Percentiles rank a stretch among this genome's conserved stretches.
Conservation (phyloP, 768 basidiomycete species). For the Rhodotorula babjevae region DNA sequence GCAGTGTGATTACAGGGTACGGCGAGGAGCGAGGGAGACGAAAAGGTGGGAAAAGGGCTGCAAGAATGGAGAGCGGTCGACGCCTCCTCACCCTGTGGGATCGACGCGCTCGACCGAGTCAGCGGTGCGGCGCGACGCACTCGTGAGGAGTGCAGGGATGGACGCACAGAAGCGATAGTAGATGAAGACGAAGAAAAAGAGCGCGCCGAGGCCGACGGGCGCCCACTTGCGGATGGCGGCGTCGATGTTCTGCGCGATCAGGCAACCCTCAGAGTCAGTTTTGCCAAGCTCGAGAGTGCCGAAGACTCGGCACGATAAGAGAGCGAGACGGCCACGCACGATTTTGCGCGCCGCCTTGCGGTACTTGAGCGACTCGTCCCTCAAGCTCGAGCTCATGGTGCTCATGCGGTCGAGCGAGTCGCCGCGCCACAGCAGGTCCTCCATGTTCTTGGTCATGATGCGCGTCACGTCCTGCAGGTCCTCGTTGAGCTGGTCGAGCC, state of each 20-base stretch:
- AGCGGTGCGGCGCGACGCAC: no score
- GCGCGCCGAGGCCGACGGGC: constrained; percentile 71
- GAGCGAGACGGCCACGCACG: constrained; percentile 8
- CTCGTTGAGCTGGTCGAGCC: constrained; percentile 83
- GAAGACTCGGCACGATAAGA: constrained; percentile 50
- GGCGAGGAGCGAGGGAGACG: not conserved
- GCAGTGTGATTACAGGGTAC: not conserved
- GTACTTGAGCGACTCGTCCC: constrained; percentile 96
- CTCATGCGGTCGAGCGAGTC: constrained; percentile 99
- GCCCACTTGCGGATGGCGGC: constrained; percentile 95
- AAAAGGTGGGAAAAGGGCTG: not conserved
- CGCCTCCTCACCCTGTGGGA: not conserved
- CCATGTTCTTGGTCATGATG: constrained; percentile 99
- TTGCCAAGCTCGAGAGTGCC: not conserved
- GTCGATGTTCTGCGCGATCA: constrained; percentile 51
- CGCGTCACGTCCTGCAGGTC: constrained; percentile 95
- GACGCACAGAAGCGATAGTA: constrained; percentile 51
- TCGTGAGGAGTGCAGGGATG: no score
- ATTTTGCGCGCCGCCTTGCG: constrained; percentile 91
- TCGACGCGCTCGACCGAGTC: no score
- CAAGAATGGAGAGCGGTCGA: no score
- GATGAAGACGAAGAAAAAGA: constrained; percentile 63
- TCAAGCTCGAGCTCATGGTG: constrained; percentile 84
- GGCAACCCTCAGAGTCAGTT: not conserved
- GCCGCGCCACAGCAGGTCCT: constrained; percentile 94